A percentile compares a stretch with the other conserved stretches of the same genome.
phyloP scores from a whole-genome alignment of 129 eudicot genomes.

The Scalesia atractyloides region DNA sequence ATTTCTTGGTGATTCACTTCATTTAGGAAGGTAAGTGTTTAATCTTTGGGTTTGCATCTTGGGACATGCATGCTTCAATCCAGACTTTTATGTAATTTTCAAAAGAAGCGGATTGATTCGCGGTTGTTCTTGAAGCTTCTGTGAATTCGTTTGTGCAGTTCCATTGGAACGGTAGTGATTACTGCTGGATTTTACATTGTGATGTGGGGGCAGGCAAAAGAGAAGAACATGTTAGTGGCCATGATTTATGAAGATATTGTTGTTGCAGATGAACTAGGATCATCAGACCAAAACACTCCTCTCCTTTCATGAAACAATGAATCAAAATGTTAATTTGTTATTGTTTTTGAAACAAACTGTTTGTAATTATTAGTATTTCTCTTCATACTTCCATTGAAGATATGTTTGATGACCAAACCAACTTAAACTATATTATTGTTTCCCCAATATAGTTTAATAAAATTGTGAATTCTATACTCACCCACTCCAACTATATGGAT shows the following conservation, averaged over 20 bases:
- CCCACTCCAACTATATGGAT: no score
- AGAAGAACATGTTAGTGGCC: slow-evolving; percentile 10
- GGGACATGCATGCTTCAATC: neutral
- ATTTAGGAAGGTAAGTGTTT: slow-evolving; percentile 33
- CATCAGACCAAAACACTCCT: slow-evolving; percentile 15
- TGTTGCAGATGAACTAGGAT: slow-evolving; percentile 21
- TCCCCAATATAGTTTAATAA: no score
- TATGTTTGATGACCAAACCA: no score
- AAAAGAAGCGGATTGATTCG: neutral
- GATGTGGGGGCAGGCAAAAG: slow-evolving; percentile 33
- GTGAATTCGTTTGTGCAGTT: slow-evolving; percentile 19
- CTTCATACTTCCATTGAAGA: no score
- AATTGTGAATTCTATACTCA: no score
- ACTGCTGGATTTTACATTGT: slow-evolving; percentile 25
- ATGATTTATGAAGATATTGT: neutral
- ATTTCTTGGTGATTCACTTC: slow-evolving; percentile 37
- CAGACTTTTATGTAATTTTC: neutral
- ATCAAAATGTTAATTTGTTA: slow-evolving; percentile 19
- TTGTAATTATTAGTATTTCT: no score
- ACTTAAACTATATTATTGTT: no score
- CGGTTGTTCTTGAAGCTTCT: neutral
- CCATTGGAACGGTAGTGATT: slow-evolving; percentile 29
- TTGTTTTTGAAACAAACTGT: no score
- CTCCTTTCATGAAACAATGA: slow-evolving; percentile 17
- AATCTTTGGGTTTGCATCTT: neutral